Evolutionary conservation across 208 protist species (phyloP).

Genomic region (Leishmania lainsoni): DNA sequence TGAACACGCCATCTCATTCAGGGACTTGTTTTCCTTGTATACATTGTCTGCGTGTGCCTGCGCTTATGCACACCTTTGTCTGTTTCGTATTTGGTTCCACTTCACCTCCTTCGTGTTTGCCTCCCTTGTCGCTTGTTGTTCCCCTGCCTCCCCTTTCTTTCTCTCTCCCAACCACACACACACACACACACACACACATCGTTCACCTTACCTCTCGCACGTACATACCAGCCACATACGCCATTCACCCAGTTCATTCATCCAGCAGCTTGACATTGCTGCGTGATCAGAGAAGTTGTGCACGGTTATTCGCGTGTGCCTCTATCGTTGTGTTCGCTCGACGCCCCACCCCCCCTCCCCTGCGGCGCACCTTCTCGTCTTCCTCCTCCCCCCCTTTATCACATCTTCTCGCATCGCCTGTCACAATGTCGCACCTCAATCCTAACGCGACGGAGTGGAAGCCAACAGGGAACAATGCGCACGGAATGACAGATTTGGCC

Average conservation of each 20-base stretch:
- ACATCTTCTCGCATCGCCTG: background rate
- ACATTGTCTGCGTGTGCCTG: background rate
- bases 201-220: background rate
- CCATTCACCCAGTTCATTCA: background rate
- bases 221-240: background rate
- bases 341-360: background rate
- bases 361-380: background rate
- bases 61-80: background rate
- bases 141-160: background rate
- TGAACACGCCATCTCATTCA: background rate
- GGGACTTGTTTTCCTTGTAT: background rate
- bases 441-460: conserved; percentile 82
- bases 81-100: background rate
- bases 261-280: background rate
- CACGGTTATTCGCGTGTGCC: background rate
- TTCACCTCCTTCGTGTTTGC: background rate
- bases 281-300: background rate
- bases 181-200: too few species aligned
- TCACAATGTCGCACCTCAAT: conserved; percentile 59
- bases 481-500: conserved; percentile 41
- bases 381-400: too few species aligned
- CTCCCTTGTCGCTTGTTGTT: background rate
- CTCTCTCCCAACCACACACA: background rate
- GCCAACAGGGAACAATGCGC: conserved; percentile 43
- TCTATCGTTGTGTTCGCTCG: background rate